Conservation (phyloP, 2,329 filamentous ascomycete genomes). For the Dactylonectria macrodidyma region DNA sequence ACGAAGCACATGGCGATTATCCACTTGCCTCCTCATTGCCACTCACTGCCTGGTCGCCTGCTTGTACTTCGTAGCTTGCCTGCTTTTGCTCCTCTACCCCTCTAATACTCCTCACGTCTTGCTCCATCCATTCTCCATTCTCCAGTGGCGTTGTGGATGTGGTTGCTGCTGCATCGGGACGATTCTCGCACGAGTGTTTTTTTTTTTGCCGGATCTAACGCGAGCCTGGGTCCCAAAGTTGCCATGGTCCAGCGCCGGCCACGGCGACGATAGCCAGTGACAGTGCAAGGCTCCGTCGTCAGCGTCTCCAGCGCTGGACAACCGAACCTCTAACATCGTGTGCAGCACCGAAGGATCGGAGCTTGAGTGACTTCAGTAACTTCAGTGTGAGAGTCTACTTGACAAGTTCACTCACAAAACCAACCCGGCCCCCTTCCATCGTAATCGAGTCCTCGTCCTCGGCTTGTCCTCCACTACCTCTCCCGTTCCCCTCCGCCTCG, state of each 20-base stretch:
- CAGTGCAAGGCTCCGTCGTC: slow-evolving; percentile 10
- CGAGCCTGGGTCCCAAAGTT: slow-evolving; percentile 28
- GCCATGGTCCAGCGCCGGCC: slow-evolving; percentile 21
- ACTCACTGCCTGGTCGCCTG: slow-evolving; percentile 16
- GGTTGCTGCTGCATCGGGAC: slow-evolving; percentile 23
- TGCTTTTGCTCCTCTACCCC: background rate
- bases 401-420: slow-evolving; percentile 14
- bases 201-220: slow-evolving; percentile 30
- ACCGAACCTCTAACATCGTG: too few relatives aligned
- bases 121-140: slow-evolving; percentile 9
- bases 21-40: background rate
- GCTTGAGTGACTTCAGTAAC: background rate
- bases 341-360: background rate
- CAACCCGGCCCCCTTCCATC: slow-evolving; percentile 4
- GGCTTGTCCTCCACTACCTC: slow-evolving; percentile 15
- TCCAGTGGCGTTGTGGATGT: slow-evolving; percentile 30
- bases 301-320: background rate
- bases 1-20: background rate
- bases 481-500: background rate
- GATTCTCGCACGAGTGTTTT: slow-evolving; percentile 24
- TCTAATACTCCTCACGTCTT: slow-evolving; percentile 6
- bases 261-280: slow-evolving; percentile 24
- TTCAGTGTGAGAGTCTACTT: background rate
- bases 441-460: slow-evolving; percentile 13
- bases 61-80: background rate